Base-by-base conservation (phyloP, 2,329 filamentous ascomycete species). In the Nannizziopsis arthrosporioides region DNA sequence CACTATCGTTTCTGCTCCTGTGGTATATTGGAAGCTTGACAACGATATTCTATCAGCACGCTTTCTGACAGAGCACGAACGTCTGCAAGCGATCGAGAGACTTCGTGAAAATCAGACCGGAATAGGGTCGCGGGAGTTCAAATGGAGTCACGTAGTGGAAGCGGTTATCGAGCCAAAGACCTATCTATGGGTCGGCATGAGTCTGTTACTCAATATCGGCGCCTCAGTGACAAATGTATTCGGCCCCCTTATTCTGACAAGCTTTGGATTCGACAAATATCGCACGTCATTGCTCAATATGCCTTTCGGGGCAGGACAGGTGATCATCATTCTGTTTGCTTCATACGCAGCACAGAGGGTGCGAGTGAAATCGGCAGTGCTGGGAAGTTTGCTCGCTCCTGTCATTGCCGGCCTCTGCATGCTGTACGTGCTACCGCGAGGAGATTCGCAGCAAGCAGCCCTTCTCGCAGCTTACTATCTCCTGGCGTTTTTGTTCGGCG, bases 401-500 rank as follows among this genome's bases (percentile, higher is more conserved):
- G 78, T 84, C 1, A 69, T 85, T 5, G 73, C 72, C 0, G 82
- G 81, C 0, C 64, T 68, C 2, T 64, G 61, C 0, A 67, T 83
- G 30, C 32, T 52, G 15, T 51, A 54, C 35, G 35, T 15, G 3
- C 14, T 54, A n/a, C 18, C 27, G 8, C 47, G 47, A 14, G 37
- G 3, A 15, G 58, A 63, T 0, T 60, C 65, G 1, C 61, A 71
- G n/a, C 67, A 70, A 39, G 68, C 71, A 0, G 63, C 69, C 0
- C 57, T 82, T 1, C 67, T 84, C 2, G 73, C 69, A 0, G 79
- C 74, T 0, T 84, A 83, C 61, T 84, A 84, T 55, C 67, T 84
- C 1, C 70, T 83, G 0, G 75, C 78, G 0, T 84, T 83, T 60
- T 65, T 84, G 7, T 84, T 79, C 52, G 78, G 78, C 1, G 77